These are phyloP conservation scores for Diutina scorzettiae DNA, from an alignment of 1,139 yeast species.

Conservation along the genomic window DNA sequence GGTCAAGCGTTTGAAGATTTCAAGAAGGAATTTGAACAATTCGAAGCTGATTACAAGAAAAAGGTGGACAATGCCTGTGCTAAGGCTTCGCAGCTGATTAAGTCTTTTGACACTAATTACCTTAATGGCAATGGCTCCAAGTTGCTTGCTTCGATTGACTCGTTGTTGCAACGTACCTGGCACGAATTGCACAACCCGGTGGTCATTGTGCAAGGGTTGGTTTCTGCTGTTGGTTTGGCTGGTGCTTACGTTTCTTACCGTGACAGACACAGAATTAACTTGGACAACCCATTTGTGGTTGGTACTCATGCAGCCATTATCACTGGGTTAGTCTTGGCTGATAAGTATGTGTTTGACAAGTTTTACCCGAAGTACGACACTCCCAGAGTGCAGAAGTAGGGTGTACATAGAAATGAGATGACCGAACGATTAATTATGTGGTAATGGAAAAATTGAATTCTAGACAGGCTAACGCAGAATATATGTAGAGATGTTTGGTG, in stretches of 20 bases:
- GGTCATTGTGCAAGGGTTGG: conserved; percentile 40
- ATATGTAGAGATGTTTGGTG: too few species aligned
- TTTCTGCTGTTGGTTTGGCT: conserved; percentile 37
- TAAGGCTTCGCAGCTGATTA: neutral
- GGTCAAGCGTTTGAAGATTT: conserved; percentile 14
- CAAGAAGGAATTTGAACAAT: conserved; percentile 6
- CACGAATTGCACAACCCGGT: conserved; percentile 52
- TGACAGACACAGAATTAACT: conserved; percentile 41
- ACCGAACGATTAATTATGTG: too few species aligned
- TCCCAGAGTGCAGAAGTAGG: neutral
- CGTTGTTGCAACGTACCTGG: neutral
- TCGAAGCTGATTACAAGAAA: neutral
- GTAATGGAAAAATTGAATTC: too few species aligned
- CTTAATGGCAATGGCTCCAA: neutral
- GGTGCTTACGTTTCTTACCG: conserved; percentile 40
- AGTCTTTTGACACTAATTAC: neutral
- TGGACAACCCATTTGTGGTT: conserved; percentile 34
- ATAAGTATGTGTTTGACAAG: conserved; percentile 39
- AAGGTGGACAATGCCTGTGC: neutral
- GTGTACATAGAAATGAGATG: neutral
- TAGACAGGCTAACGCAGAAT: too few species aligned
- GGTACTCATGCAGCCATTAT: conserved; percentile 42
- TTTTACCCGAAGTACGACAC: conserved; percentile 41
- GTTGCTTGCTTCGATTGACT: neutral
- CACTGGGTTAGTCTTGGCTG: conserved; percentile 43